A percentile compares a stretch with the other conserved stretches of the same genome.
phyloP scores from a whole-genome alignment of 805 yeast genomes.

The Barnettozyma californica region DNA sequence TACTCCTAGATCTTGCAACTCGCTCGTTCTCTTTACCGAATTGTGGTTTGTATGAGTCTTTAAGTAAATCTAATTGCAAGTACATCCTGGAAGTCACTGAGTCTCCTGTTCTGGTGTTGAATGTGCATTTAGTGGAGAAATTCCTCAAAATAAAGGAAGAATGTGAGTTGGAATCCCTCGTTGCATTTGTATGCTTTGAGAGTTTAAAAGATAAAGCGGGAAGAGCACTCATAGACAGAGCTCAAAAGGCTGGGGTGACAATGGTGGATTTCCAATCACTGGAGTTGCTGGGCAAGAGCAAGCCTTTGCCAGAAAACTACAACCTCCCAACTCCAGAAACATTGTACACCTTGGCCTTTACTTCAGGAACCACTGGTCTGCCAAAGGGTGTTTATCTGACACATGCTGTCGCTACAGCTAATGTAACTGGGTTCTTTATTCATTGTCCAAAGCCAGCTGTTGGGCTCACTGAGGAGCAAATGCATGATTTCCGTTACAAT shows the following conservation, averaged over 20 bases:
- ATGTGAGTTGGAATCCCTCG: slow-evolving; percentile 17
- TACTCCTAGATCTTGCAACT: slow-evolving; percentile 52
- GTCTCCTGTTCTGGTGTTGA: slow-evolving; percentile 46
- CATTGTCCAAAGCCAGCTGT: slow-evolving; percentile 25
- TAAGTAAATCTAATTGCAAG: slow-evolving; percentile 43
- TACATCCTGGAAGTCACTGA: slow-evolving; percentile 48
- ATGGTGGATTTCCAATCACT: slow-evolving; percentile 29
- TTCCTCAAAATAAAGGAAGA: slow-evolving; percentile 36
- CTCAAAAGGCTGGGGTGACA: slow-evolving; percentile 23
- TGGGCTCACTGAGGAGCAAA: slow-evolving; percentile 13
- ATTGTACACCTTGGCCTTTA: slow-evolving; percentile 56
- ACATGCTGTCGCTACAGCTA: slow-evolving; percentile 46
- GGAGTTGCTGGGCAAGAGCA: slow-evolving; percentile 27
- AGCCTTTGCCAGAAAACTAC: slow-evolving; percentile 23
- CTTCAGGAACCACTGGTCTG: slow-evolving; percentile 65
- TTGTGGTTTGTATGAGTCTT: slow-evolving; percentile 39
- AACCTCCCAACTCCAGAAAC: slow-evolving; percentile 40
- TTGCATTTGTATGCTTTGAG: slow-evolving; percentile 18
- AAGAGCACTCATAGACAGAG: slow-evolving; percentile 6
- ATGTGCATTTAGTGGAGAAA: slow-evolving; percentile 37
- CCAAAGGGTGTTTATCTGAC: slow-evolving; percentile 69
- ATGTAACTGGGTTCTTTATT: slow-evolving; percentile 27
- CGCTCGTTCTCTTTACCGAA: slow-evolving; percentile 40
- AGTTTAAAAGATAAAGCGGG: not conserved
- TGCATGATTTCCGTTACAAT: slow-evolving; percentile 14